A percentile compares a stretch with the other conserved stretches of the same genome.
Evolutionary conservation across 2,329 filamentous ascomycete species (phyloP).

Genomic region (Albifimbria verrucaria): DNA sequence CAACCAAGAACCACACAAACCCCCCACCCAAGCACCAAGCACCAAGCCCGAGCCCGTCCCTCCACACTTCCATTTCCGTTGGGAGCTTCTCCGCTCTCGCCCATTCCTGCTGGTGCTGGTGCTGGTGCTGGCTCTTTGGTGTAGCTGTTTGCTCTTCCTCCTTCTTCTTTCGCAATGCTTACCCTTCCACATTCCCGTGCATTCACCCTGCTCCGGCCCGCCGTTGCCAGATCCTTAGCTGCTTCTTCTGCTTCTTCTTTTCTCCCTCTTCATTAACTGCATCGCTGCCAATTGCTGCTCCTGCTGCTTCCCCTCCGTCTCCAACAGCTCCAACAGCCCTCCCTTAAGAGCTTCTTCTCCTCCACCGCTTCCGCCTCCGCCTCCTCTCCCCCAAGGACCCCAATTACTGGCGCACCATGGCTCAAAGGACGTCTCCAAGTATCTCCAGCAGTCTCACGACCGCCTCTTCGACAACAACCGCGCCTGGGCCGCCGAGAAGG

Average conservation of each 20-base stretch:
- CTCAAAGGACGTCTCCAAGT: slow-evolving; percentile 44
- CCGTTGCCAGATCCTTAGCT: background rate
- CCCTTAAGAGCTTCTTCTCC: background rate
- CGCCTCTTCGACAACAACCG: slow-evolving; percentile 67
- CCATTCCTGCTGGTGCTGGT: background rate
- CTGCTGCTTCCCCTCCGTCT: background rate
- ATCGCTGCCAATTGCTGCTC: no score
- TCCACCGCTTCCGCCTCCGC: background rate
- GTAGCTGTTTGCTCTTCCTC: background rate
- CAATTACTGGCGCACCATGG: slow-evolving; percentile 25
- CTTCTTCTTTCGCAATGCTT: background rate
- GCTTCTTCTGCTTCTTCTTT: background rate
- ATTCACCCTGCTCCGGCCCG: background rate
- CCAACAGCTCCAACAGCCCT: background rate
- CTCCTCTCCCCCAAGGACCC: slow-evolving; percentile 1
- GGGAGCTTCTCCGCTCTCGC: background rate
- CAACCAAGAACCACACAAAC: background rate
- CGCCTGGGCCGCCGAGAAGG: slow-evolving; percentile 60
- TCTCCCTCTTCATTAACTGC: background rate
- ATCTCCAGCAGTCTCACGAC: slow-evolving; percentile 62
- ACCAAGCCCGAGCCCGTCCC: no score
- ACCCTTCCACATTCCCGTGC: background rate
- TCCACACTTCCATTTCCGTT: background rate
- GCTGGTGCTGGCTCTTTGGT: no score
- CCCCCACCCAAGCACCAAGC: background rate